Evolutionary conservation across 352 stramenopile species (phyloP), one percentile per base, ranked within the genome.

Genomic region (Aphanomyces astaci): DNA sequence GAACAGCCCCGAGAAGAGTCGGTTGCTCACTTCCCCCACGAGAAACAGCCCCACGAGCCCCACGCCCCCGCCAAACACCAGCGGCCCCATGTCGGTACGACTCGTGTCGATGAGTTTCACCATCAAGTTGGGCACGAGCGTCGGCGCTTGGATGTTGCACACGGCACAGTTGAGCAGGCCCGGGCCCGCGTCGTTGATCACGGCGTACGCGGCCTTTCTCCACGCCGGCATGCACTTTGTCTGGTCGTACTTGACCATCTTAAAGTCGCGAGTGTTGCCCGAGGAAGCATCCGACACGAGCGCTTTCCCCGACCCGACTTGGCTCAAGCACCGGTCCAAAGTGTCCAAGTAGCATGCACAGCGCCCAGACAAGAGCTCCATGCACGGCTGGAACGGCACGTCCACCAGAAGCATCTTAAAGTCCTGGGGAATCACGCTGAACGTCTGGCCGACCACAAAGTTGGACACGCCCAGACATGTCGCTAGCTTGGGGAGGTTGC

Each of bases 321-420:
- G 79, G 31, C 66, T 48, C 59, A 88, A 94, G 46, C 86, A 94
- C 11, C 63, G 67, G 17, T 88, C 78, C 11, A 94, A 66, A 36
- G 89, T 55, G 7, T 91, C 73, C 51, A 87, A 65, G 67, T 94
- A 94, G 67, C 85, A 94, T 0, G 73, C 72, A 33, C 86, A 94
- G 17, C 83, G 78, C 30, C 82, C 79, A 4, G 75, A 76, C 1
- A 70, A 77, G 45, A 86, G 79, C 52, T 87, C 72, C 15, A 90
- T 25, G 66, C 86, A 94, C 54, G 87, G 75, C 0, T 81, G 87
- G 55, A 92, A 94, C 1, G 82, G 86, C 25, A 92, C 75, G 54
- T 81, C 51, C 0, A 69, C 63, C 11, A 92, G 64, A 24, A 94
- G 64, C 1, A 75, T 77, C 72, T 89, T 91, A 72, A 94, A 92